Base-by-base conservation (phyloP, 352 stramenopile species). In the Globisporangium abappressorium region DNA sequence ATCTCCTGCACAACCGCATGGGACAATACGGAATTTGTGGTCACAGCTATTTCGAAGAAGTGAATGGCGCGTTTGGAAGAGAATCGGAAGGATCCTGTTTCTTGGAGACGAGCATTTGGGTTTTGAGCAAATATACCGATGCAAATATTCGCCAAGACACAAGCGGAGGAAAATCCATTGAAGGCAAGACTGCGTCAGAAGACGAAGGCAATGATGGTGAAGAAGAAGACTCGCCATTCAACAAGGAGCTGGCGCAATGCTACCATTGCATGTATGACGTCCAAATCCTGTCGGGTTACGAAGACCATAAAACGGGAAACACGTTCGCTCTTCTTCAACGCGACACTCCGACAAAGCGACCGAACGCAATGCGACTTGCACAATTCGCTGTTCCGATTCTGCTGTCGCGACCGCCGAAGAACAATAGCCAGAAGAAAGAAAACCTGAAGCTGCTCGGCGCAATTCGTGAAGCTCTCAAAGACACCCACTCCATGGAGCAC, bases 201-300 rank as follows among this genome's bases (percentile, higher is more conserved):
- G 55, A 58, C 12, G 47, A 66, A 20, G 54, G 68, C 15, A 4
- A 46, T 46, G 38, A 46, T 46, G 38, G 14, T 4, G 61, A 54
- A 12, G 58, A 67, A n/a, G 71, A 65, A 30, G 61, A 77, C n/a
- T 62, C 74, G 54, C 26, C 65, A n/a, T 79, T 90, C 33, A 80
- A 91, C 11, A 70, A 70, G 15, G 80, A 78, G 24, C 33, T 91
- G 2, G 83, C 78, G 15, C 87, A 95, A 62, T 90, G 82, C 64
- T 93, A 87, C 41, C 75, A 78, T 46, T 95, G 87, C 36, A 62
- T 93, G 24, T 93, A 93, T 53, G 85, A 93, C 57, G 77, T 88
- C 5, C 82, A 91, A 24, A 75, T 95, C 41, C 20, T 90, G n/a
- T 58, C 80, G 2, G 79, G 79, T 5, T 79, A 68, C 20, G 74